phyloP scores from a whole-genome alignment of 805 yeast genomes.

The Ogataea ganodermae region DNA sequence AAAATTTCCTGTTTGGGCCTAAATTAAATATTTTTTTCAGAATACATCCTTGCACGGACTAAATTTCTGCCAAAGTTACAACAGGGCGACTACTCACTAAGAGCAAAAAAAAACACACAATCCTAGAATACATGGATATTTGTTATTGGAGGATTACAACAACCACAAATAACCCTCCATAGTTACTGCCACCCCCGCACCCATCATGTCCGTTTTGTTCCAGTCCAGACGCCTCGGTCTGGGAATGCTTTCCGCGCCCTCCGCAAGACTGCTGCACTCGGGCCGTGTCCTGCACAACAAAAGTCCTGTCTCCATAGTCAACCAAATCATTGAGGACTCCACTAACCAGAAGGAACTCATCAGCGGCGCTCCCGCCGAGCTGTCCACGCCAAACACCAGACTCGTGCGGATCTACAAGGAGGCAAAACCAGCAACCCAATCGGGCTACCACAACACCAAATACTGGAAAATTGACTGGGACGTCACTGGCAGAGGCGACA shows the following conservation, averaged over 20 bases:
- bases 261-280: slow-evolving; percentile 10
- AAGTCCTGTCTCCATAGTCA: slow-evolving; percentile 7
- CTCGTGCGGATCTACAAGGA: slow-evolving; percentile 77
- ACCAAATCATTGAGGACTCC: slow-evolving; percentile 15
- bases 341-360: slow-evolving; percentile 51
- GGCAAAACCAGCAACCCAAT: slow-evolving; percentile 80
- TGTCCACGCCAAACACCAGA: slow-evolving; percentile 51
- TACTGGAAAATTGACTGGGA: slow-evolving; percentile 87
- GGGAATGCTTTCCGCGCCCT: background rate
- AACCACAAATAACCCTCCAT: background rate
- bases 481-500: slow-evolving; percentile 67
- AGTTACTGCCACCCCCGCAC: too few species aligned
- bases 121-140: too few species aligned
- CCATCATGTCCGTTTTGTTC: background rate
- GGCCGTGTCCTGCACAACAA: slow-evolving; percentile 10
- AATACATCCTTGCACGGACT: slow-evolving; percentile 11
- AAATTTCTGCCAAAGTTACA: background rate
- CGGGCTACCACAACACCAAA: slow-evolving; percentile 55
- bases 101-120: too few species aligned
- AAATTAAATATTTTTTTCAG: slow-evolving; percentile 6
- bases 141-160: background rate
- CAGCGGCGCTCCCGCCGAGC: slow-evolving; percentile 77
- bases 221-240: slow-evolving; percentile 10
- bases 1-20: slow-evolving; percentile 11
- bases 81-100: too few species aligned